Base-by-base conservation (phyloP, 441 rosid species). In the Populus trichocarpa region DNA sequence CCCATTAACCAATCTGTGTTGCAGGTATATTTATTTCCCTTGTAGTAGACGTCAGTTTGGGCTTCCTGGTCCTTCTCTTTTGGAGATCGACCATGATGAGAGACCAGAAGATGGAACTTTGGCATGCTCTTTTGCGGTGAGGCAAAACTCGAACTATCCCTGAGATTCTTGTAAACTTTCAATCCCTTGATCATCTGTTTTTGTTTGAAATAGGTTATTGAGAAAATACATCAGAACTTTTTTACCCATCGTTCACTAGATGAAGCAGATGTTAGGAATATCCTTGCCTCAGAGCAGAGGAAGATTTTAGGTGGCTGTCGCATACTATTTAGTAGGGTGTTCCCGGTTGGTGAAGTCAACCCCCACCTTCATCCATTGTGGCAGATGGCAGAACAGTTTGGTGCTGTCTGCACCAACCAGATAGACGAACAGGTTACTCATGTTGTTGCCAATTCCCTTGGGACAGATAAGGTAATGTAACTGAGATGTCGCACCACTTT, bases 351-450 rank as follows among this genome's bases (percentile, higher is more conserved):
- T 2, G 98, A 97, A 87, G 89, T 93, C 73, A 94, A 90, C 72
- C 99, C 99, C 70, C 98, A 94, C 76, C 84, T 92, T 68, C 97
- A 94, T 80, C 98, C 97, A 9, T 78, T 97, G 83, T 97, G 99
- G 99, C 97, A 94, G 87, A 90, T 91, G 18, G 99, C 99, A 59
- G 98, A 93, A 82, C 97, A 94, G 84, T 96, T 96, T 84, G 99
- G 99, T 84, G 99, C 98, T 33, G 91, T 84, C 69, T 96, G 99
- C 87, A 89, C 93, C 68, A 92, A 88, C 71, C 97, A 94, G 82
- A 86, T 91, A 72, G 98, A 97, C 64, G 97, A 94, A 59, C 91
- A 91, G 84, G 98, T 94, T 63, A 96, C 99, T 70, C 99, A 96
- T 88, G 98, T 96, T 77, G 99, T 96, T 75, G 94, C 98, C 82